Percentiles rank a stretch among this genome's conserved stretches.
Evolutionary conservation across 73 alveolate species (phyloP).

Genomic region (Halteria grandinella): DNA sequence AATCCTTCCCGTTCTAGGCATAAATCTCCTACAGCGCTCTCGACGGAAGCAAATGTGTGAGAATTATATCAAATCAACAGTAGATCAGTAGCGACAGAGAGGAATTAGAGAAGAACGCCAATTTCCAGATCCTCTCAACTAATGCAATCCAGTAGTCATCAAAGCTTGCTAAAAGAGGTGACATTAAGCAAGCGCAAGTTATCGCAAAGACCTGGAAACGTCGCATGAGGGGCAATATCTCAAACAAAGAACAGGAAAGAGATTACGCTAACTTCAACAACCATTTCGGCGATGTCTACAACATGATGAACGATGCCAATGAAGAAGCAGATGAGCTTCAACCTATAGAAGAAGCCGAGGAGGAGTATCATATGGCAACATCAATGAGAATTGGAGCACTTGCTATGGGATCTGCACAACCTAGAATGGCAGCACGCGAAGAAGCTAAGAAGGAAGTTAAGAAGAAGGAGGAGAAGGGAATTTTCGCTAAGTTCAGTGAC

Average conservation of each 20-base stretch:
- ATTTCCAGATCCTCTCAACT: slow-evolving; percentile 76
- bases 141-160: slow-evolving; percentile 88
- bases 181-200: slow-evolving; percentile 76
- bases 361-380: neutral
- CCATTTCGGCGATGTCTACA: slow-evolving; percentile 13
- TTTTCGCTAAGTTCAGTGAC: slow-evolving; percentile 47
- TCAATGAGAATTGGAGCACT: neutral
- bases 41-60: slow-evolving; percentile 80
- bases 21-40: slow-evolving; percentile 71
- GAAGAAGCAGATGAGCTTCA: neutral
- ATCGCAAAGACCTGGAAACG: slow-evolving; percentile 58
- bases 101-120: slow-evolving; percentile 78
- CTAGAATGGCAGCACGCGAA: slow-evolving; percentile 6
- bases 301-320: slow-evolving; percentile 9
- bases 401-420: neutral
- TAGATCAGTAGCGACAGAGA: slow-evolving; percentile 77
- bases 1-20: slow-evolving; percentile 83
- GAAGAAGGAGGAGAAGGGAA: slow-evolving; percentile 16
- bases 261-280: slow-evolving; percentile 1
- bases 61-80: slow-evolving; percentile 76
- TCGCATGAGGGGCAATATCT: slow-evolving; percentile 18
- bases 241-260: neutral
- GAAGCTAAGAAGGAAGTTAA: neutral
- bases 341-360: neutral
- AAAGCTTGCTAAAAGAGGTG: slow-evolving; percentile 75